These are phyloP conservation scores for Spirogloea muscicola DNA, from an alignment of 139 green algal species.

Conservation along the genomic window DNA sequence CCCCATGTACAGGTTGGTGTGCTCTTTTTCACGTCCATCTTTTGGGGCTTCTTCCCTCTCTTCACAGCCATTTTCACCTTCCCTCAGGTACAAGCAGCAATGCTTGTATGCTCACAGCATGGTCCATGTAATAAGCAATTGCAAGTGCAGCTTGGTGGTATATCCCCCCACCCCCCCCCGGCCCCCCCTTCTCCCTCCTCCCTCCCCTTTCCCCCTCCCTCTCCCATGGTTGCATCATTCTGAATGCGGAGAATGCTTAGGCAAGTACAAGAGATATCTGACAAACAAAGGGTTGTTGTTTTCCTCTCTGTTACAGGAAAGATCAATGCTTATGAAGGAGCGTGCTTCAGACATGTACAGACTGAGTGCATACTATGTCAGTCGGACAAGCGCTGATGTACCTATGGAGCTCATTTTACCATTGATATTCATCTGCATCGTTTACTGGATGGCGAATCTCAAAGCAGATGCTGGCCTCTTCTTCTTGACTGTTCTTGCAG, in stretches of 20 bases:
- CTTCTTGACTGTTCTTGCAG: constrained; percentile 5
- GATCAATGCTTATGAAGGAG: constrained; percentile 24
- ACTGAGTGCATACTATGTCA: constrained; percentile 37
- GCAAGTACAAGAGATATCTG: neutral
- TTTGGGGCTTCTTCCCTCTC: constrained; percentile 48
- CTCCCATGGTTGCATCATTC: neutral
- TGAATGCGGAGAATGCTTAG: neutral
- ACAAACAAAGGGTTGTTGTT: neutral
- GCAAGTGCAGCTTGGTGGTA: too few species aligned
- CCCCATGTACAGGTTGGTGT: constrained; percentile 12
- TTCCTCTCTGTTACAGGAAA: constrained; percentile 10
- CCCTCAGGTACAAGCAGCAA: constrained; percentile 36
- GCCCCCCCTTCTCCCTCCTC: neutral
- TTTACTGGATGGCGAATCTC: constrained; percentile 27
- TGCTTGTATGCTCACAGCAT: too few species aligned
- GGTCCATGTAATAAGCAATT: too few species aligned
- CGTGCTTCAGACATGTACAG: constrained; percentile 38
- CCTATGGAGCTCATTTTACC: constrained; percentile 40
- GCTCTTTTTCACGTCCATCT: constrained; percentile 45
- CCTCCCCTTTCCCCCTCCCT: neutral
- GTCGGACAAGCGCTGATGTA: constrained; percentile 27
- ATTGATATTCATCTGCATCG: constrained; percentile 18
- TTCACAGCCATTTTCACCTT: constrained; percentile 50
- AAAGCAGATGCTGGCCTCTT: constrained; percentile 6
- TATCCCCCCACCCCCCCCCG: too few species aligned